Base-by-base conservation (phyloP, 805 yeast genomes). In the Suhomyces pyralidae region DNA sequence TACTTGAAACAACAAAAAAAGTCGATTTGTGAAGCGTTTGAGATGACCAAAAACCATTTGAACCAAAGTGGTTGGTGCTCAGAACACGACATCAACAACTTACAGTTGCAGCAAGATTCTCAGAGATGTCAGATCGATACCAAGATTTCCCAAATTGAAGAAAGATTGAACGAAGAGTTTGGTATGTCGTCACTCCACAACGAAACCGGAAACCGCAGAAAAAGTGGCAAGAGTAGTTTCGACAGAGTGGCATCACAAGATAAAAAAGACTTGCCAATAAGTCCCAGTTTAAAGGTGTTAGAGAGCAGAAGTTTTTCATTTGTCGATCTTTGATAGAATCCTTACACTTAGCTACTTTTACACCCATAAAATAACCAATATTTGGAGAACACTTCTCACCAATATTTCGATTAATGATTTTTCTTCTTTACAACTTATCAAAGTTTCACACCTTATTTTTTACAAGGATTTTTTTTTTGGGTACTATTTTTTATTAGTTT, bases 51-150 rank as follows among this genome's bases (percentile, higher is more conserved):
- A 49, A 56, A 60, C 42, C 64, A 71, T 48, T 64, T 75, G 50
- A 51, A 54, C 26, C 64, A 63, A 45, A 66, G 72, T 32, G 79
- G 79, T 2, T 75, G 79, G 79, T 74, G 78, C 56, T 72, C 77
- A 2, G 61, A 55, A 43, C 70, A 72, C 54, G 79, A 75, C 59
- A 64, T 74, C 56, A 67, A 72, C 52, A 74, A 72, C 60, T 60
- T 74, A 47, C 66, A 65, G 50, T 60, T 73, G 24, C 78, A 75
- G 57, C 67, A 68, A 51, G 76, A 69, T 51, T 55, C 69, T n/a
- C 67, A 71, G 44, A 53, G 68, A 49, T 62, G 69, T 49, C 76
- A 73, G 59, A 66, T 74, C 46, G 76, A 74, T 57, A 63, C 73
- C 17, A 72, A 69, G 52, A 59, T 74, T 38, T 51, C 66, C 20